Evolutionary conservation across 192 early-diverging fungal species (phyloP), one percentile per base, ranked within the genome.

Genomic region (Umbelopsis ramanniana): DNA sequence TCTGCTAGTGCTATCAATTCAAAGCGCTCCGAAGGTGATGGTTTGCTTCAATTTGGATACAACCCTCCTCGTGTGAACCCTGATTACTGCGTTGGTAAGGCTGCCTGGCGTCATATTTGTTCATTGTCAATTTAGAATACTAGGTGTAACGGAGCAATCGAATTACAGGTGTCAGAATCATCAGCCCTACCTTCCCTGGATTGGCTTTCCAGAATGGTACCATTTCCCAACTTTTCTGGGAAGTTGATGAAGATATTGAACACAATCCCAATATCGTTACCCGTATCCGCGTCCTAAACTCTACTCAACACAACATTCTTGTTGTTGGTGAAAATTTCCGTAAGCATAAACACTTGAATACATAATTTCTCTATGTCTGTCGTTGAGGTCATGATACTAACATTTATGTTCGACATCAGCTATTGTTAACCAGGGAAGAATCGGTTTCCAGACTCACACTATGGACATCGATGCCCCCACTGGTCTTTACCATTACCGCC

Each of bases 31-130:
- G 57, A 63, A 17, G 57, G 12, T 40, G 77, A 79, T 26, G 73
- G 69, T 22, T 69, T 79, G 52, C 71, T 74, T 69, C 45, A 57
- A 35, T 79, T 55, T 33, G 77, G 77, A 43, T 74, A 79, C 46
- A 79, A 79, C 22, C 77, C 77, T 68, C 77, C 77, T 33, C 77
- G 77, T 57, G 46, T 74, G 6, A 79, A 79, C 23, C 77, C 77
- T 14, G 73, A 74, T 7, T 79, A 79, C 43, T 79, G 77, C 35
- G 50, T 68, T 26, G 76, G 76, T 74, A 74, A 24, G 35, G 8
- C 17, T 26, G 14, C 8, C 26, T 24, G 14, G 1, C 4, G 46
- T 40, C 2, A 7, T 2, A 29, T 46, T 29, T 66, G 17, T 0
- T 11, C 6, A 43, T 43, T 1, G 11, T 12, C 40, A 43, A 43